phyloP scores from a whole-genome alignment of 2,329 filamentous ascomycete genomes.

The Davidsoniella virescens region DNA sequence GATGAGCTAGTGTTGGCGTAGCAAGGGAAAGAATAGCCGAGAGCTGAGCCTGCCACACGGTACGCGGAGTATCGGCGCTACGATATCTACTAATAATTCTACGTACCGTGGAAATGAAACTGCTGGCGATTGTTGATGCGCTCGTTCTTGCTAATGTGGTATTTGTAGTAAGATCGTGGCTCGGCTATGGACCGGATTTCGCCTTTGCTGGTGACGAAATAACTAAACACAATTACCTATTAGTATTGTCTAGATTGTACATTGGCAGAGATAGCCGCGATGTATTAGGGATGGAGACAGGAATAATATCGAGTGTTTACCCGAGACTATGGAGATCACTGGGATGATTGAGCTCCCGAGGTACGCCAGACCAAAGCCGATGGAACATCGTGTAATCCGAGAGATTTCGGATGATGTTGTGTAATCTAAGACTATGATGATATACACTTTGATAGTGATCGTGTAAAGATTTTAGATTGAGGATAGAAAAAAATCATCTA shows the following conservation, averaged over 20 bases:
- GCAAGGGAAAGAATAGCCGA: too few relatives aligned
- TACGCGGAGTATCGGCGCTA: too few relatives aligned
- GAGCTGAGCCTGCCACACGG: too few relatives aligned
- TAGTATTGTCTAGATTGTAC: not conserved
- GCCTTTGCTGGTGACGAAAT: constrained; percentile 61
- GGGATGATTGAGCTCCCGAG: constrained; percentile 52
- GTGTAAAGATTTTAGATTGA: too few relatives aligned
- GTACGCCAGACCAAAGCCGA: constrained; percentile 49
- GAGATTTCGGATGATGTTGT: not conserved
- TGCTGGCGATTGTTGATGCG: constrained; percentile 62
- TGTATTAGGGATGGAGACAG: too few relatives aligned
- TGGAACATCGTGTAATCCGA: constrained; percentile 50
- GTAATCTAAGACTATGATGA: too few relatives aligned
- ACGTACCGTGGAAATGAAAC: constrained; percentile 55
- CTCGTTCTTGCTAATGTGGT: constrained; percentile 54
- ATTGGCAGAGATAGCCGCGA: not conserved
- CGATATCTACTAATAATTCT: too few relatives aligned
- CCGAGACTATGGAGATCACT: constrained; percentile 53
- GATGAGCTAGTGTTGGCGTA: too few relatives aligned
- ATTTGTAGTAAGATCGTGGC: constrained; percentile 57
- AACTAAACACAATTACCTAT: constrained; percentile 32
- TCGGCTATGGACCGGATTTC: constrained; percentile 56
- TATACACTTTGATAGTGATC: too few relatives aligned
- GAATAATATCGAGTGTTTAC: constrained; percentile 25
- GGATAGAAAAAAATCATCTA: too few relatives aligned